These are phyloP conservation scores for Galerina sulciceps DNA, from an alignment of 768 basidiomycete genomes.

Conservation along the genomic window DNA sequence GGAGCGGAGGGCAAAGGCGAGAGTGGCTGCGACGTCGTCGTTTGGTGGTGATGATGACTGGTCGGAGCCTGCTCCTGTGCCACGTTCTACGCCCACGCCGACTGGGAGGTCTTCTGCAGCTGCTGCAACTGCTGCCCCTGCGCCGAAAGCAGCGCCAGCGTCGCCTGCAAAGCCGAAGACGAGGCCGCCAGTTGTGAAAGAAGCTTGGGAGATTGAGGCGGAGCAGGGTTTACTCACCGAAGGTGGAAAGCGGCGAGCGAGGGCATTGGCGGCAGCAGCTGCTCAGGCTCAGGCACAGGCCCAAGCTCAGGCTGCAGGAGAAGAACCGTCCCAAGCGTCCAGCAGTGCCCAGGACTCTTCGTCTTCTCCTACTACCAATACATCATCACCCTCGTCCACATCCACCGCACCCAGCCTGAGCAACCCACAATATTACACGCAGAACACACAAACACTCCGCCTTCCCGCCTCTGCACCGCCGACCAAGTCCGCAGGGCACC, in stretches of 20 bases:
- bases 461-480: constrained; percentile 67
- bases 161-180: constrained; percentile 25
- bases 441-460: constrained; percentile 58
- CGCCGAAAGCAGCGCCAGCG: neutral
- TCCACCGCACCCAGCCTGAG: constrained; percentile 42
- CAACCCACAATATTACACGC: constrained; percentile 64
- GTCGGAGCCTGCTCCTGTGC: constrained; percentile 7
- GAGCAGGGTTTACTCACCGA: constrained; percentile 78
- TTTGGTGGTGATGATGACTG: constrained; percentile 25
- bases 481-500: constrained; percentile 56
- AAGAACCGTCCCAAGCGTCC: constrained; percentile 8
- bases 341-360: constrained; percentile 17
- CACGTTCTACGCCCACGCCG: constrained; percentile 12
- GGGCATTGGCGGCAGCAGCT: constrained; percentile 53
- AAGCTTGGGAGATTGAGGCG: constrained; percentile 81
- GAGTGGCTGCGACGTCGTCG: constrained; percentile 27
- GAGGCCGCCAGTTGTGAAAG: constrained; percentile 59
- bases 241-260: constrained; percentile 68
- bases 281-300: constrained; percentile 30
- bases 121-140: no score
- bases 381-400: constrained; percentile 29
- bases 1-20: constrained; percentile 55
- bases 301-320: constrained; percentile 22
- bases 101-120: constrained; percentile 10
- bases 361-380: constrained; percentile 6